These are phyloP conservation scores for Oleoguttula mirabilis DNA, from an alignment of 495 filamentous ascomycete genomes.

Conservation along the genomic window DNA sequence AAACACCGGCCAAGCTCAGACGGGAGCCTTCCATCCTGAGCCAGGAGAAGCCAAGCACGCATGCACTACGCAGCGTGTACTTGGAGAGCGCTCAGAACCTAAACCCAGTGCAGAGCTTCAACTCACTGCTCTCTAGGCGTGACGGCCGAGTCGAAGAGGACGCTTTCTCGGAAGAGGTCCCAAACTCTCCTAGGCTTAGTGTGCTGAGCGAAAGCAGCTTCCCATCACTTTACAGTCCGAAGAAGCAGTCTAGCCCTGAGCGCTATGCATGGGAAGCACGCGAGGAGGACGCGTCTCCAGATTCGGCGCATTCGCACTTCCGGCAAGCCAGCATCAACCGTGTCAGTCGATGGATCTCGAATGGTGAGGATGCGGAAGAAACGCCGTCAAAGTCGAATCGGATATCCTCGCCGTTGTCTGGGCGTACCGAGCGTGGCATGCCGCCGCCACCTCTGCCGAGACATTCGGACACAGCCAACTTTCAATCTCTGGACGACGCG, in stretches of 20 bases:
- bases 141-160: conserved; percentile 14
- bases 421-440: not conserved
- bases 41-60: conserved; percentile 18
- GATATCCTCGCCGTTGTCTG: conserved; percentile 12
- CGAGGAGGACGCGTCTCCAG: conserved; percentile 1
- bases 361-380: conserved; percentile 1
- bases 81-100: conserved; percentile 15
- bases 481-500: conserved; percentile 10
- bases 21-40: conserved; percentile 17
- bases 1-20: conserved; percentile 8
- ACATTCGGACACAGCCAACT: not conserved
- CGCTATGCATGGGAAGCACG: conserved; percentile 12
- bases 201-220: conserved; percentile 23
- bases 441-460: not conserved
- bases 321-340: conserved; percentile 19
- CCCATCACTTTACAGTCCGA: conserved; percentile 19
- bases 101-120: conserved; percentile 21
- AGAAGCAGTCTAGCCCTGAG: conserved; percentile 7
- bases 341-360: conserved; percentile 20
- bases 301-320: not conserved
- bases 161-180: conserved; percentile 2
- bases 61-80: conserved; percentile 19
- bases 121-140: conserved; percentile 18
- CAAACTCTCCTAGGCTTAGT: conserved; percentile 20
- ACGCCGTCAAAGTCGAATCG: conserved; percentile 19